Evolutionary conservation across 192 early-diverging fungal species (phyloP).

Genomic region (Umbelopsis sp.): DNA sequence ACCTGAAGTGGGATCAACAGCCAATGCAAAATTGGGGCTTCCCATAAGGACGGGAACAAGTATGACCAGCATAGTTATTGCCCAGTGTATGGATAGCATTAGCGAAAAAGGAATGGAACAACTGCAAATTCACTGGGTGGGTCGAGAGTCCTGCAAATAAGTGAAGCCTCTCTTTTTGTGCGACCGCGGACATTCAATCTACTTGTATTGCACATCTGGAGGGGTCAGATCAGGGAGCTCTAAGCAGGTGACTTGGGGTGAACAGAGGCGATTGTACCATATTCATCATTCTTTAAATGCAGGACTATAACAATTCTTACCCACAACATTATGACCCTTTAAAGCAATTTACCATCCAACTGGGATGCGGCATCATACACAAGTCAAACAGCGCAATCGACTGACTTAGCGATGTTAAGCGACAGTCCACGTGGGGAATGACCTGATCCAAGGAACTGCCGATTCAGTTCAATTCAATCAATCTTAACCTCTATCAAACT

Average conservation of each 20-base stretch:
- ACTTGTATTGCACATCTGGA: background rate
- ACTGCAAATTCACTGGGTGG: background rate
- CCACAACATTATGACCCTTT: no score
- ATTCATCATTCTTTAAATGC: no score
- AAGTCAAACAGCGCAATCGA: no score
- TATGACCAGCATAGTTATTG: conserved; percentile 17
- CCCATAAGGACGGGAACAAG: conserved; percentile 2
- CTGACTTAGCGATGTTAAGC: no score
- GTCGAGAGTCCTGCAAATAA: background rate
- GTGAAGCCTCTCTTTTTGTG: conserved; percentile 1
- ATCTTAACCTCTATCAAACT: no score
- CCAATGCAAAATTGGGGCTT: background rate
- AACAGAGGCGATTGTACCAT: no score
- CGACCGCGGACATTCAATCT: conserved; percentile 1
- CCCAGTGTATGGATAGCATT: background rate
- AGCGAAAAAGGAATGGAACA: conserved; percentile 2
- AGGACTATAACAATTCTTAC: no score
- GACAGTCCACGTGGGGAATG: no score
- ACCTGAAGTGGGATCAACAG: conserved; percentile 11
- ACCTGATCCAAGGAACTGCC: no score
- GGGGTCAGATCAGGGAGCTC: background rate
- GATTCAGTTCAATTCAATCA: no score
- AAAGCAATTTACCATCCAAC: no score
- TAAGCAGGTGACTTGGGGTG: background rate
- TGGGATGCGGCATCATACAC: no score